These are phyloP conservation scores for Monosporascus cannonballus DNA, from an alignment of 2,329 filamentous ascomycete genomes.

Conservation along the genomic window DNA sequence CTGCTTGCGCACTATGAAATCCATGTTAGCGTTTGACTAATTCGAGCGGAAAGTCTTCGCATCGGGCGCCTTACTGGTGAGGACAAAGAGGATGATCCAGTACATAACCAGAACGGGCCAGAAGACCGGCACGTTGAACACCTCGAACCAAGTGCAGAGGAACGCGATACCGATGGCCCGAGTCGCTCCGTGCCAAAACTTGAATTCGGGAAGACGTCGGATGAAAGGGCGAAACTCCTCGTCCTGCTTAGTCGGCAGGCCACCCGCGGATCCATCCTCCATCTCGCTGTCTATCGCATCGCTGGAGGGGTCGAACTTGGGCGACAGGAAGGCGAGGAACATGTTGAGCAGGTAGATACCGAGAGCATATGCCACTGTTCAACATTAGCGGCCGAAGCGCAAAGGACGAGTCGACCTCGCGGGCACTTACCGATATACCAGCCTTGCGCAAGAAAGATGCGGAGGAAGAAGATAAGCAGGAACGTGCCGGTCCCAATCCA, in stretches of 20 bases:
- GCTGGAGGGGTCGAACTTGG: conserved; percentile 97
- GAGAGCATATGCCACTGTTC: conserved; percentile 87
- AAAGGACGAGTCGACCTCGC: neutral
- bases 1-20: conserved; percentile 81
- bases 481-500: conserved; percentile 78
- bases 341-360: conserved; percentile 99
- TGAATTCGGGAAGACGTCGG: conserved; percentile 93
- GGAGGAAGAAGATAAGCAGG: conserved; percentile 76
- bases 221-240: conserved; percentile 99
- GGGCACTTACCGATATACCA: conserved; percentile 84
- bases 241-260: conserved; percentile 88
- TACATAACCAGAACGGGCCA: conserved; percentile 98
- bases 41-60: neutral
- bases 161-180: conserved; percentile 80
- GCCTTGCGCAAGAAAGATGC: conserved; percentile 87
- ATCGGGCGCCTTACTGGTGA: conserved; percentile 70
- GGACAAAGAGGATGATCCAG: conserved; percentile 92
- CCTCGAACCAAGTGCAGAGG: conserved; percentile 81
- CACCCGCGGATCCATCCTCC: conserved; percentile 80
- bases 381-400: conserved; percentile 5
- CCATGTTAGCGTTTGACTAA: conserved; percentile 1
- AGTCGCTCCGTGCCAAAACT: conserved; percentile 98
- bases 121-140: conserved; percentile 97
- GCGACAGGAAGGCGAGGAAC: conserved; percentile 96
- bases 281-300: conserved; percentile 88